Percentiles rank a stretch among this genome's conserved stretches.
These are phyloP conservation scores for Musa itinerans DNA, from an alignment of 176 grass and related monocot species.

Conservation along the genomic window DNA sequence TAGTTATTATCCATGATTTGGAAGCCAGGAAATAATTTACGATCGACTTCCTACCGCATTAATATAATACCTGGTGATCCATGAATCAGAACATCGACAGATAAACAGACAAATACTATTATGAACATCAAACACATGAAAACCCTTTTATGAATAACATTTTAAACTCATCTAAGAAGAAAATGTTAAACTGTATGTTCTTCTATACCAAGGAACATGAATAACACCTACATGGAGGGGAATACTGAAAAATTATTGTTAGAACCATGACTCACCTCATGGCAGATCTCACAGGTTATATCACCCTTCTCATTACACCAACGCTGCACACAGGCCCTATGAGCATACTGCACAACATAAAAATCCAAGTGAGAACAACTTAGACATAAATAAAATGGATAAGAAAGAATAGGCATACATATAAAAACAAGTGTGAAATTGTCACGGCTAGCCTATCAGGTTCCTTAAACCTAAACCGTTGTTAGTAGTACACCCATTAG, in stretches of 20 bases:
- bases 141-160: background rate
- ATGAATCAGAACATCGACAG: background rate
- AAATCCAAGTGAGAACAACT: background rate
- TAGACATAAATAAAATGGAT: background rate
- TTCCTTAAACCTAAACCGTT: too few relatives aligned
- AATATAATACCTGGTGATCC: background rate
- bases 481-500: too few relatives aligned
- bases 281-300: slow-evolving; percentile 87
- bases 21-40: background rate
- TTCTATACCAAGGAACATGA: background rate
- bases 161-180: background rate
- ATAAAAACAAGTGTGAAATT: too few relatives aligned
- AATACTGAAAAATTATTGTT: background rate
- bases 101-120: background rate
- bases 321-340: slow-evolving; percentile 83
- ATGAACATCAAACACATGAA: background rate
- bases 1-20: background rate
- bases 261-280: slow-evolving; percentile 38
- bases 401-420: background rate
- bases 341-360: slow-evolving; percentile 56
- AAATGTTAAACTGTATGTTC: background rate
- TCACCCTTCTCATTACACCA: slow-evolving; percentile 97
- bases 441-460: background rate
- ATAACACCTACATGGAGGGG: background rate
- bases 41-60: background rate